These are phyloP conservation scores for Cavenderia fasciculata DNA, from an alignment of 78 protist genomes.

Conservation along the genomic window DNA sequence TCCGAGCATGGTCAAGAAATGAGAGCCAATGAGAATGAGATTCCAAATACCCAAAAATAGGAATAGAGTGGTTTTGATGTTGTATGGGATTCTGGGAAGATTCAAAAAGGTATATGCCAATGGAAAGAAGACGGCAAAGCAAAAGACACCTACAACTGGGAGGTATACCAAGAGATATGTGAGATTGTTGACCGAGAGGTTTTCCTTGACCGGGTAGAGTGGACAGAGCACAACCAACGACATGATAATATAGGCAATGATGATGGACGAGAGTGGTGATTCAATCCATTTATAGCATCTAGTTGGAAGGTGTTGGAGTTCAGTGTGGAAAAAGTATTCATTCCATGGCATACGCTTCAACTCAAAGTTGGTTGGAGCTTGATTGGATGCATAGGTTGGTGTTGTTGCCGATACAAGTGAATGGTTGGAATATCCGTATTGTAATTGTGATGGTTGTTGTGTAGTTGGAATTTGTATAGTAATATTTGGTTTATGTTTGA, in stretches of 20 bases:
- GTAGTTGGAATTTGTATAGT: no score
- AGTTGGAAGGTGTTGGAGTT: constrained; percentile 13
- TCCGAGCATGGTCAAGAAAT: not conserved
- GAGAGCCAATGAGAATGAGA: not conserved
- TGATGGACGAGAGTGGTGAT: constrained; percentile 18
- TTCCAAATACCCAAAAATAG: not conserved
- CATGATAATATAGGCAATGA: constrained; percentile 14
- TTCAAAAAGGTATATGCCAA: constrained; percentile 34
- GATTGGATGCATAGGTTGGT: not conserved
- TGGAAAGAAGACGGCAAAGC: constrained; percentile 45
- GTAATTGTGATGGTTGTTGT: no score
- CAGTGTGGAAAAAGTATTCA: not conserved
- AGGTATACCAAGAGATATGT: constrained; percentile 24
- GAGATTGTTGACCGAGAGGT: not conserved
- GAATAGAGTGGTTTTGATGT: not conserved
- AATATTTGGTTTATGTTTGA: no score
- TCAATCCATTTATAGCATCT: not conserved
- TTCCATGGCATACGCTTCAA: not conserved
- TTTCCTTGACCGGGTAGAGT: not conserved
- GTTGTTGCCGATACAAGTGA: no score
- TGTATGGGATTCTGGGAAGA: constrained; percentile 36
- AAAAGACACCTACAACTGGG: constrained; percentile 38
- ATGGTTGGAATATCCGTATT: no score
- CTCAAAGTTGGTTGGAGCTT: not conserved
- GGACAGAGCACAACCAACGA: constrained; percentile 25